phyloP scores from a whole-genome alignment of 495 filamentous ascomycete species.

The Penicillium cinerascens region DNA sequence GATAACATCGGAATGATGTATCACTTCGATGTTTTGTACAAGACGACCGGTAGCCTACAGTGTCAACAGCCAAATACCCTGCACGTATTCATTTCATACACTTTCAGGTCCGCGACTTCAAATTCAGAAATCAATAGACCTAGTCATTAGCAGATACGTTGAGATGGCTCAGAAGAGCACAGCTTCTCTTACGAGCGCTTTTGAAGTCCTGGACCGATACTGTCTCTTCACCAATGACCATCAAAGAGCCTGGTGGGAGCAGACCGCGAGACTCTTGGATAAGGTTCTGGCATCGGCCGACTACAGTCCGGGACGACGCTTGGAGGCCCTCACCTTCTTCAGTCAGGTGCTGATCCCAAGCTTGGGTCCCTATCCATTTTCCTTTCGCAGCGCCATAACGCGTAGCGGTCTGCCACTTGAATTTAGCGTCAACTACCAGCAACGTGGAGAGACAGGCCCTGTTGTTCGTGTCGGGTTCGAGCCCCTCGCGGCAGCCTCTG shows the following conservation, averaged over 20 bases:
- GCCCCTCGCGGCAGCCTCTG: slow-evolving; percentile 4
- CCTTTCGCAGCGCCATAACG: slow-evolving; percentile 8
- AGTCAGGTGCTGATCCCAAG: slow-evolving; percentile 1
- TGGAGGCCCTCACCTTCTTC: neutral
- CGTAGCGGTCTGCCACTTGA: slow-evolving; percentile 13
- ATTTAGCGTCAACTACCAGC: slow-evolving; percentile 19
- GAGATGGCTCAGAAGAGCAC: too few species aligned
- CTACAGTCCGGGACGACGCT: neutral
- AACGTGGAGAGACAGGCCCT: neutral
- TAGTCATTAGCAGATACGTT: too few species aligned
- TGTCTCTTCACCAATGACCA: neutral
- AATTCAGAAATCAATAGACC: too few species aligned
- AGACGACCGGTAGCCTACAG: too few species aligned
- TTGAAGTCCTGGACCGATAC: neutral
- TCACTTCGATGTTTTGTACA: too few species aligned
- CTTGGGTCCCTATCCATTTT: slow-evolving; percentile 11
- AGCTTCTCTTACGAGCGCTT: too few species aligned
- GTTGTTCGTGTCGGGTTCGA: slow-evolving; percentile 17
- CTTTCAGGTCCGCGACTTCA: too few species aligned
- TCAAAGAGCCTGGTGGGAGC: slow-evolving; percentile 1
- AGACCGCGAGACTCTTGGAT: slow-evolving; percentile 1
- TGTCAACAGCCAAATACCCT: too few species aligned
- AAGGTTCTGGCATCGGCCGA: neutral
- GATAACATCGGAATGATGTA: too few species aligned
- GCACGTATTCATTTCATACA: too few species aligned